Conservation (phyloP, 768 basidiomycete genomes). For the Amanita brunnescens region DNA sequence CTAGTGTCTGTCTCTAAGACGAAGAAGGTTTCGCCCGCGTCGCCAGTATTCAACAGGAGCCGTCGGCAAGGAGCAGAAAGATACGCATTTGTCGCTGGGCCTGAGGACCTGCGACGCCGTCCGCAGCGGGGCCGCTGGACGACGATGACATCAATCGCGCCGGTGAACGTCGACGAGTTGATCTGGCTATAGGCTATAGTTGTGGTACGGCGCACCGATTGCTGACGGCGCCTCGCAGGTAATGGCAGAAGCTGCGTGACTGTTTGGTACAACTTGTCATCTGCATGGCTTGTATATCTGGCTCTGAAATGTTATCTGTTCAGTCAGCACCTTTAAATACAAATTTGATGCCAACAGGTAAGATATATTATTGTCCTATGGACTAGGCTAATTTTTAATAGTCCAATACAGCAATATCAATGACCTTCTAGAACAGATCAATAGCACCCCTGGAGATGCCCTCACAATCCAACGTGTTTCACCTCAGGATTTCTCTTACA, state of each 20-base stretch:
- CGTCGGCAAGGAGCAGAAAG: not conserved
- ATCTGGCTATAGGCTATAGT: too few species aligned
- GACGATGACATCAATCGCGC: conserved; percentile 98
- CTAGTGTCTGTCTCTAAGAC: conserved; percentile 98
- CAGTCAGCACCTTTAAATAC: not conserved
- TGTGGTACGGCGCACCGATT: conserved; percentile 81
- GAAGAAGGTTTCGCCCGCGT: conserved; percentile 98
- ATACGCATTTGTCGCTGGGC: too few species aligned
- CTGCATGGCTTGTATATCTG: not conserved
- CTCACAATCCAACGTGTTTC: not conserved
- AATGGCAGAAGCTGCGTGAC: too few species aligned
- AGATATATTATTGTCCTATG: not conserved
- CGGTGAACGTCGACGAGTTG: conserved; percentile 94
- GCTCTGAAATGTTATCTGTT: not conserved
- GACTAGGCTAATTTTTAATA: not conserved
- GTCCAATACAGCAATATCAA: not conserved
- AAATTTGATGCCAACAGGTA: not conserved
- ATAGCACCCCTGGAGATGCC: not conserved
- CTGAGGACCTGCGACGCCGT: conserved; percentile 76
- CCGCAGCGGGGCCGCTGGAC: conserved; percentile 63
- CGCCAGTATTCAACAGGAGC: conserved; percentile 46
- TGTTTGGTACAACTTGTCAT: too few species aligned
- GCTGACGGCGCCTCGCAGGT: conserved; percentile 74
- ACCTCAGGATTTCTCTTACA: not conserved
- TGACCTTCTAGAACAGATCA: not conserved